Percentiles rank a stretch among this genome's conserved stretches.
Conservation (phyloP, 441 rosid species). For the Viola pubescens region DNA sequence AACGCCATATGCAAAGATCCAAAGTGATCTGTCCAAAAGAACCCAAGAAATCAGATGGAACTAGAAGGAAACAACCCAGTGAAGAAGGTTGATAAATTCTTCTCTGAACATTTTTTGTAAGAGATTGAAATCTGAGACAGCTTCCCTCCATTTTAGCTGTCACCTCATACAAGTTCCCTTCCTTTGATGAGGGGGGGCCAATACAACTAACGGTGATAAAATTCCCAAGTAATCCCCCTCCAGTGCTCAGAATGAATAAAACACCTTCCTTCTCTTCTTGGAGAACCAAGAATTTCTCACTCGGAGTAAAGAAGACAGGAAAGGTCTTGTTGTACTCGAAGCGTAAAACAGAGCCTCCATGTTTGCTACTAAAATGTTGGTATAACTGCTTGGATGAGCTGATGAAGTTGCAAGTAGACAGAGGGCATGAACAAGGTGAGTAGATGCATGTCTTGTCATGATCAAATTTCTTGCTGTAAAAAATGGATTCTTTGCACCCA, state of each 20-base stretch:
- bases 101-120: conserved; percentile 14
- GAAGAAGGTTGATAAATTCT: conserved; percentile 3
- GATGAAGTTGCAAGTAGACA: conserved; percentile 29
- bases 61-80: conserved; percentile 17
- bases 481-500: conserved; percentile 38
- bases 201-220: conserved; percentile 21
- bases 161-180: conserved; percentile 18
- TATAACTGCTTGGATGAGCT: conserved; percentile 33
- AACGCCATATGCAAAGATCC: conserved; percentile 21
- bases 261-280: conserved; percentile 28
- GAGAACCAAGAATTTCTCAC: conserved; percentile 18
- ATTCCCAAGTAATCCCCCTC: conserved; percentile 18
- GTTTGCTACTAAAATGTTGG: conserved; percentile 30
- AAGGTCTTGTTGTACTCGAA: conserved; percentile 15
- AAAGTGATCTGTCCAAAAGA: conserved; percentile 15
- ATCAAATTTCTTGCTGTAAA: conserved; percentile 27
- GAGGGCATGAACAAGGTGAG: conserved; percentile 49
- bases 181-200: conserved; percentile 15
- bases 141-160: conserved; percentile 18
- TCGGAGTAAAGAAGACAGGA: conserved; percentile 12
- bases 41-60: conserved; percentile 22
- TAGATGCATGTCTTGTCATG: conserved; percentile 42
- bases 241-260: conserved; percentile 26
- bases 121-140: conserved; percentile 21
- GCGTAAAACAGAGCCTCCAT: conserved; percentile 12